A percentile compares a stretch with the other conserved stretches of the same genome.
phyloP scores from a whole-genome alignment of 1,139 yeast genomes.

The Blastobotrys apis region DNA sequence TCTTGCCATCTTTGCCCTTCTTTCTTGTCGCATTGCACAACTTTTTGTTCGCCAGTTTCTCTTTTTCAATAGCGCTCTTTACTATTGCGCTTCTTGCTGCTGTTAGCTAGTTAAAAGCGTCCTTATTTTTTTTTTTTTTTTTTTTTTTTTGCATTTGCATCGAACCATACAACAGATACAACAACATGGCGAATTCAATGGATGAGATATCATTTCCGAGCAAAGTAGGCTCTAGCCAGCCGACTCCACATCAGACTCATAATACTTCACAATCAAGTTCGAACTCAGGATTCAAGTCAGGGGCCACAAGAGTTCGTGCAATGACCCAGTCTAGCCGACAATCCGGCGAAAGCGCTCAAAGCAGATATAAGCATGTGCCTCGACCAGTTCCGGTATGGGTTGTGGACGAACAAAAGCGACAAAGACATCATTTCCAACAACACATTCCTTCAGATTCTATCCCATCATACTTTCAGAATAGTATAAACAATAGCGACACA shows the following conservation, averaged over 20 bases:
- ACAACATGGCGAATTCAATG: no score
- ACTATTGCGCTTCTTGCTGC: no score
- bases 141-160: no score
- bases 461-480: slow-evolving; percentile 6
- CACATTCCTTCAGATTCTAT: slow-evolving; percentile 1
- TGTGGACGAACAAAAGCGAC: slow-evolving; percentile 9
- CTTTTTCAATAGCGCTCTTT: no score
- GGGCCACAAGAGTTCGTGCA: slow-evolving; percentile 11
- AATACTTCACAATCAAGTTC: neutral
- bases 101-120: no score
- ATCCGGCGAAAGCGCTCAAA: slow-evolving; percentile 6
- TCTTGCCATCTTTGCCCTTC: no score
- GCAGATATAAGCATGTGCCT: slow-evolving; percentile 16
- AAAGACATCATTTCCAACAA: slow-evolving; percentile 3
- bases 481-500: neutral
- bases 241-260: no score
- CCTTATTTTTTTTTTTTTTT: no score
- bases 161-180: no score
- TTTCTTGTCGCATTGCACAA: no score
- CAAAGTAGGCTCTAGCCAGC: slow-evolving; percentile 4
- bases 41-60: no score
- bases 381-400: slow-evolving; percentile 28
- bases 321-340: slow-evolving; percentile 13
- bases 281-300: neutral
- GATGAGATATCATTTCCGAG: slow-evolving; percentile 15